Conservation (phyloP, 2,329 filamentous ascomycete genomes). For the Neofusicoccum cordaticola region DNA sequence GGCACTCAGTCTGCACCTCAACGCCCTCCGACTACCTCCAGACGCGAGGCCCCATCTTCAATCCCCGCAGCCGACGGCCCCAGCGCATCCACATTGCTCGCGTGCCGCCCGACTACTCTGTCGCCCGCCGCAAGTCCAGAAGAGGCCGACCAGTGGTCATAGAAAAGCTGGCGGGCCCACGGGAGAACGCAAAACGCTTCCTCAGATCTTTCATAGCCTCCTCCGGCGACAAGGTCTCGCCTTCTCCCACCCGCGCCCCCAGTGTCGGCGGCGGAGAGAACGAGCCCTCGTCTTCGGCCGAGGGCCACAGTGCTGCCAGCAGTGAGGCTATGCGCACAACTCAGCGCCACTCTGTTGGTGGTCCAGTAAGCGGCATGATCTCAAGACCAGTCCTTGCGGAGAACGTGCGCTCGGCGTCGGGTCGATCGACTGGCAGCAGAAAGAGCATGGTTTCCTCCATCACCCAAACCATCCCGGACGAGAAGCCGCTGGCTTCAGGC, state of each 20-base stretch:
- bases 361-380: conserved; percentile 37
- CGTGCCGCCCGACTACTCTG: conserved; percentile 44
- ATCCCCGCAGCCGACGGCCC: conserved; percentile 51
- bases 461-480: conserved; percentile 38
- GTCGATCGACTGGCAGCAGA: conserved; percentile 19
- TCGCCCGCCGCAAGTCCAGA: conserved; percentile 31
- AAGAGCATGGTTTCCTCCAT: conserved; percentile 34
- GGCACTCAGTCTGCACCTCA: conserved; percentile 23
- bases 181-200: conserved; percentile 50
- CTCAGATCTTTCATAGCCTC: conserved; percentile 46
- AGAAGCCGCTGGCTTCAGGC: conserved; percentile 74
- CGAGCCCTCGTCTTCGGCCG: background rate
- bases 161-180: conserved; percentile 51
- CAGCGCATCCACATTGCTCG: conserved; percentile 57
- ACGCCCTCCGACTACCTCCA: conserved; percentile 13
- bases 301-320: conserved; percentile 19
- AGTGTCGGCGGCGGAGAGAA: conserved; percentile 5
- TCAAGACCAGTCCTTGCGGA: conserved; percentile 42
- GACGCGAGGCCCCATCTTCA: conserved; percentile 37
- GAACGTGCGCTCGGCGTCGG: conserved; percentile 37
- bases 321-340: conserved; percentile 39
- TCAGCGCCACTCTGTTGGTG: conserved; percentile 39
- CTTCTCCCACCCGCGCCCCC: conserved; percentile 26
- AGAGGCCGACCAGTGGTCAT: conserved; percentile 32
- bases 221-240: conserved; percentile 25